Evolutionary conservation across 1,139 yeast genomes (phyloP), one percentile per base, ranked within the genome.

Genomic region (Lodderomyces theae): DNA sequence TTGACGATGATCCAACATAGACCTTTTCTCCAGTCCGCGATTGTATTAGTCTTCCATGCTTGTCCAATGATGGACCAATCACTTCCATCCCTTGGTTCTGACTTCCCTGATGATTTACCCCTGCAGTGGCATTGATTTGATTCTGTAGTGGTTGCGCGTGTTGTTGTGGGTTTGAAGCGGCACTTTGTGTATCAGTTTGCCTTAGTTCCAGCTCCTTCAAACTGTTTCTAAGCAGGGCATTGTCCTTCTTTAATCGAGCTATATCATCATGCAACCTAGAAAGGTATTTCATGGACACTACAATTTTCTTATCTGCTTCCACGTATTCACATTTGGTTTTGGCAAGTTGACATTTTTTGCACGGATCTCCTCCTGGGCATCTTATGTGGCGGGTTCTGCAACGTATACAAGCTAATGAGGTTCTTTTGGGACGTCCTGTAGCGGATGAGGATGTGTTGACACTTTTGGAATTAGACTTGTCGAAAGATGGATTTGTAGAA

Each of bases 341-440:
- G 13, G 86, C 79, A 38, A 73, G 60, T 15, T 61, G 64, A 57
- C 95, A 86, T 52, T 82, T 81, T 42, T 69, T 63, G 57, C 95
- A 86, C 0, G 90, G 88, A 31, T 80, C 76, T 1, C 88, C 92
- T 1, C 94, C 94, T 9, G 89, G 89, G 55, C 95, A 86, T 48
- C 86, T 76, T 30, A 83, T 80, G 58, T 86, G 95, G 42, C 92
- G 71, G 38, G 79, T 75, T 32, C 95, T 69, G 54, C 95, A 86
- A 37, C 89, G 63, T 12, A 80, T 79, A 56, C 95, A 86, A 1
- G 77, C 77, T 41, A 69, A 51, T 7, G 66, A 55, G 3, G 69
- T 64, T 40, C 75, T 48, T 42, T 69, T 69, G 23, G 51, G 61
- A 17, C 47, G 46, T 7, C 31, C 31, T 4, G 31, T n/a, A 4